Conservation (phyloP, 306 rosid genomes). For the Pueraria montana region DNA sequence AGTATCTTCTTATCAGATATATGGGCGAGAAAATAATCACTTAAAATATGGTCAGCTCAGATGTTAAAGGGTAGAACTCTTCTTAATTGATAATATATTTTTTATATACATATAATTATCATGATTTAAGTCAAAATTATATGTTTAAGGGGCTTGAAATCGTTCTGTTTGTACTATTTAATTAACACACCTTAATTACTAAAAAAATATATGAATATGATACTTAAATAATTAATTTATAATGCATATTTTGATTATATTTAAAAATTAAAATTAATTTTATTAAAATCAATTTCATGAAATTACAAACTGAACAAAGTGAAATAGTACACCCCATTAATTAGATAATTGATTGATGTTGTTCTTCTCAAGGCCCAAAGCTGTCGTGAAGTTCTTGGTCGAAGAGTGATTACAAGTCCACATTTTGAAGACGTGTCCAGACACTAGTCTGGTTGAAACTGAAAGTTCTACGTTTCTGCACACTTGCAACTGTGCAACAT, state of each 20-base stretch:
- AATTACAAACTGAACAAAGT: not conserved
- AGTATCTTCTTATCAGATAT: not conserved
- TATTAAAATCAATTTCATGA: not conserved
- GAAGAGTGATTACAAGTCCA: not conserved
- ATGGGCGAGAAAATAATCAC: not conserved
- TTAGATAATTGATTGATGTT: not conserved
- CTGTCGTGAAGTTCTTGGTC: not conserved
- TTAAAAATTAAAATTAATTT: not conserved
- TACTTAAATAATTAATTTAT: not conserved
- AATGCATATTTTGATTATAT: not conserved
- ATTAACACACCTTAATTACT: not conserved
- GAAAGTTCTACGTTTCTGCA: not conserved
- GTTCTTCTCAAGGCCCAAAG: not conserved
- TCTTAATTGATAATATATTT: not conserved
- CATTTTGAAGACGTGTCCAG: too few relatives aligned
- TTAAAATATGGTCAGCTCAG: not conserved
- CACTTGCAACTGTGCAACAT: not conserved
- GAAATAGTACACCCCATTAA: not conserved
- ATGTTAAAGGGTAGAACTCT: not conserved
- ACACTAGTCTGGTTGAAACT: not conserved
- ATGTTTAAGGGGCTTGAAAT: not conserved
- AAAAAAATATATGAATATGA: not conserved
- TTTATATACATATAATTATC: not conserved
- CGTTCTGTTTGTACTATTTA: not conserved
- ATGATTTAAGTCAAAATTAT: not conserved